Conservation (phyloP, 805 yeast species). For the Yarrowia yakushimensis region DNA sequence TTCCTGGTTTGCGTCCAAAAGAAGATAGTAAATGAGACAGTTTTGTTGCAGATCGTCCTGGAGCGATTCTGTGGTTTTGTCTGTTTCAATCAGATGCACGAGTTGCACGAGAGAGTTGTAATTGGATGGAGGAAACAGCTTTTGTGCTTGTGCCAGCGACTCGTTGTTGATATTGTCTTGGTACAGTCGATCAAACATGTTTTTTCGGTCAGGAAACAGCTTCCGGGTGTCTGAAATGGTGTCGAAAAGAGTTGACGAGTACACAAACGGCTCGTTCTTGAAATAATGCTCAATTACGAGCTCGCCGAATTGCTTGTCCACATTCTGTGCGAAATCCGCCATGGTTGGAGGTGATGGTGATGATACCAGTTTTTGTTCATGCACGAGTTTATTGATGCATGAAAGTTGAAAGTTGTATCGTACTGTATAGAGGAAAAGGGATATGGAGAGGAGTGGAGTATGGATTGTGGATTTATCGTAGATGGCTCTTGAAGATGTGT, state of each 20-base stretch:
- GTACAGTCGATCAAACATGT: conserved; percentile 12
- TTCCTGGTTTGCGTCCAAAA: not conserved
- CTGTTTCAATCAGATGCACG: not conserved
- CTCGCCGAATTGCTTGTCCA: not conserved
- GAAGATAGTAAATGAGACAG: conserved; percentile 3
- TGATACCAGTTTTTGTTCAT: not conserved
- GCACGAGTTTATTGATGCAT: not conserved
- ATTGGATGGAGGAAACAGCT: not conserved
- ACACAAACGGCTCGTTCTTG: not conserved
- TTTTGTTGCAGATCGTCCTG: conserved; percentile 10
- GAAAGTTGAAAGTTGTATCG: not conserved
- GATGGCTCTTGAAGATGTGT: too few relatives aligned
- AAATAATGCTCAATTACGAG: not conserved
- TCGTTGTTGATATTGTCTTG: not conserved
- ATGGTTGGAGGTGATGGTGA: not conserved
- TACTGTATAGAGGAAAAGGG: not conserved
- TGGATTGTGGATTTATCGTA: too few relatives aligned
- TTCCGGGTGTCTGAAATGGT: not conserved
- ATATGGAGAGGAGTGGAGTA: too few relatives aligned
- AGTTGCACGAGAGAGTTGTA: not conserved
- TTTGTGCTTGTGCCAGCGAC: not conserved
- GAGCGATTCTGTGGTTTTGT: not conserved
- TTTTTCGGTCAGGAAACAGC: not conserved
- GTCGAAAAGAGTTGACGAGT: not conserved
- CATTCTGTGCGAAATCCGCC: not conserved